Conservation (phyloP, 2,329 filamentous ascomycete genomes). For the Hirsutella minnesotensis region DNA sequence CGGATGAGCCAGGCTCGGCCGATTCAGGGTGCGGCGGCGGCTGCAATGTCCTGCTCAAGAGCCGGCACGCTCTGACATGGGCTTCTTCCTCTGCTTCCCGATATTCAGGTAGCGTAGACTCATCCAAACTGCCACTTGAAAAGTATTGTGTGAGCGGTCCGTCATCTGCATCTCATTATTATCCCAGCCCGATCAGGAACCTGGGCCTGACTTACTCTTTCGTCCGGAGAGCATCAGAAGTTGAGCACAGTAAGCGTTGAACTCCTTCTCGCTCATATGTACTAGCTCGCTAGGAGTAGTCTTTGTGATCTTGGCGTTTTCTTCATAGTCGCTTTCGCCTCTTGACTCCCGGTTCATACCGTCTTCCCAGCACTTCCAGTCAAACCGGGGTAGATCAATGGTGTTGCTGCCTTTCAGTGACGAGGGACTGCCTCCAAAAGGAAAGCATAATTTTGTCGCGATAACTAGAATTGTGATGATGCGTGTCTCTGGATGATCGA, state of each 20-base stretch:
- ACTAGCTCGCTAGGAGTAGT: slow-evolving; percentile 51
- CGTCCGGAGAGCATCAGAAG: slow-evolving; percentile 19
- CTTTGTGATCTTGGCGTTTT: slow-evolving; percentile 29
- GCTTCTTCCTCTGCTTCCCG: slow-evolving; percentile 15
- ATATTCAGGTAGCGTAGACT: slow-evolving; percentile 5
- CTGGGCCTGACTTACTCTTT: slow-evolving; percentile 15
- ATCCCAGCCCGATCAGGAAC: neutral
- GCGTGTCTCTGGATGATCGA: slow-evolving; percentile 63
- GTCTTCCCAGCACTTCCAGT: slow-evolving; percentile 62
- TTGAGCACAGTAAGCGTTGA: slow-evolving; percentile 53
- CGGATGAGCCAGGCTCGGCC: neutral
- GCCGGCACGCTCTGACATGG: slow-evolving; percentile 9
- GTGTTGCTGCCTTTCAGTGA: slow-evolving; percentile 13
- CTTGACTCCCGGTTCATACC: slow-evolving; percentile 23
- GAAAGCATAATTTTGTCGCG: slow-evolving; percentile 67
- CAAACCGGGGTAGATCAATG: slow-evolving; percentile 25
- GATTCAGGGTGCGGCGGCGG: neutral
- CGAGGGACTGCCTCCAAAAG: slow-evolving; percentile 49
- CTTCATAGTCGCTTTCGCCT: slow-evolving; percentile 5
- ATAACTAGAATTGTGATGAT: slow-evolving; percentile 61
- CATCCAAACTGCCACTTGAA: slow-evolving; percentile 14
- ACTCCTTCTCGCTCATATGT: slow-evolving; percentile 43
- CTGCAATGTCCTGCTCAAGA: slow-evolving; percentile 11
- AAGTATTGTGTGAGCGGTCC: slow-evolving; percentile 22
- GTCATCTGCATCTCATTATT: slow-evolving; percentile 9